These are phyloP conservation scores for Phaffomyces antillensis DNA, from an alignment of 805 yeast genomes.

Conservation along the genomic window DNA sequence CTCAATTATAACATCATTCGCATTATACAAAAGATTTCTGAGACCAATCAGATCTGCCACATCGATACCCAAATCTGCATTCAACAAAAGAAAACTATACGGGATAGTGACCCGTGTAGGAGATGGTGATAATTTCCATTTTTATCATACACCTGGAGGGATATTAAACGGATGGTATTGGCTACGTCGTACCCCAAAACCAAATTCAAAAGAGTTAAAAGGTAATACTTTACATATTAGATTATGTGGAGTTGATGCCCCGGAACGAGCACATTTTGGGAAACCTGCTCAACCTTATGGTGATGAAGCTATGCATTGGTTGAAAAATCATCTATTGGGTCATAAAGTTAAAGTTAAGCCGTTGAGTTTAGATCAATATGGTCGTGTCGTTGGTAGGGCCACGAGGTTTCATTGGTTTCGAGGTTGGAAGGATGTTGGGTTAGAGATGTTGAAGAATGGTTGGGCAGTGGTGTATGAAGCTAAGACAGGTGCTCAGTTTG, in stretches of 20 bases:
- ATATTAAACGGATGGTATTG: slow-evolving; percentile 87
- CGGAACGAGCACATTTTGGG: slow-evolving; percentile 92
- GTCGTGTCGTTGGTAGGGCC: slow-evolving; percentile 71
- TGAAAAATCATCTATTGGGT: slow-evolving; percentile 58
- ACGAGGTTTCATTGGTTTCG: slow-evolving; percentile 45
- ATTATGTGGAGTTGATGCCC: slow-evolving; percentile 93
- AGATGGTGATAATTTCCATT: slow-evolving; percentile 91
- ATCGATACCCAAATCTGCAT: slow-evolving; percentile 41
- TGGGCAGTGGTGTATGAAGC: slow-evolving; percentile 87
- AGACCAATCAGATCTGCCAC: slow-evolving; percentile 42
- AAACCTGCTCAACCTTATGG: slow-evolving; percentile 85
- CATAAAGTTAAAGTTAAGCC: slow-evolving; percentile 70
- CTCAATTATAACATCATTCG: slow-evolving; percentile 9
- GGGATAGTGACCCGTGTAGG: slow-evolving; percentile 90
- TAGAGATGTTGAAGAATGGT: slow-evolving; percentile 80
- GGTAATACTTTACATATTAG: slow-evolving; percentile 74
- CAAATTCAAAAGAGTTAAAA: slow-evolving; percentile 35
- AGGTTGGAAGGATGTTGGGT: slow-evolving; percentile 74
- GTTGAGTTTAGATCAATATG: slow-evolving; percentile 78
- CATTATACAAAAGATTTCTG: slow-evolving; percentile 39
- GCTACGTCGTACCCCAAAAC: slow-evolving; percentile 61
- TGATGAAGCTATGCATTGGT: slow-evolving; percentile 79
- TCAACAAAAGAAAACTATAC: slow-evolving; percentile 38
- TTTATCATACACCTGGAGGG: slow-evolving; percentile 94
- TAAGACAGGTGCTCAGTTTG: slow-evolving; percentile 76